phyloP scores from a whole-genome alignment of 768 basidiomycete genomes.

The Suillus spraguei region DNA sequence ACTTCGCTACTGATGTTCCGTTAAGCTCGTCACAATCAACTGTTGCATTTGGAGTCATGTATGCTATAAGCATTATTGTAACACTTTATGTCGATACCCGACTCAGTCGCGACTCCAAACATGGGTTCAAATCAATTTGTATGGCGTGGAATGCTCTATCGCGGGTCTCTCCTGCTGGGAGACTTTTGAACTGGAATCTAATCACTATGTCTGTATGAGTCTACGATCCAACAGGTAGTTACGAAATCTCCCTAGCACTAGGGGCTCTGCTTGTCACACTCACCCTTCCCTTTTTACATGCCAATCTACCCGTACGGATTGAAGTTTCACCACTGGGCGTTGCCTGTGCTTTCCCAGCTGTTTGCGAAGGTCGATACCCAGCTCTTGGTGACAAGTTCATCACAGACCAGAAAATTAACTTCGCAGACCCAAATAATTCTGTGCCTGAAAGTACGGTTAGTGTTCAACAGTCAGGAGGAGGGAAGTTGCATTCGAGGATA shows the following conservation, averaged over 20 bases:
- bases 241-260: slow-evolving; percentile 38
- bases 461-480: slow-evolving; percentile 56
- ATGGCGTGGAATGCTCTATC: slow-evolving; percentile 58
- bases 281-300: slow-evolving; percentile 57
- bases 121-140: slow-evolving; percentile 58
- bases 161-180: slow-evolving; percentile 66
- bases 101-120: slow-evolving; percentile 29
- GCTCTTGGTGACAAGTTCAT: slow-evolving; percentile 63
- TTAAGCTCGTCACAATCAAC: slow-evolving; percentile 54
- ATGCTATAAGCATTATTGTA: slow-evolving; percentile 41
- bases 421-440: slow-evolving; percentile 55
- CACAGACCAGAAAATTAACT: slow-evolving; percentile 40
- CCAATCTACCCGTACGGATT: slow-evolving; percentile 41
- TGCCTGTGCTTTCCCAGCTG: slow-evolving; percentile 67
- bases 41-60: slow-evolving; percentile 43
- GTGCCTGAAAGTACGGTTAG: slow-evolving; percentile 82
- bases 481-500: slow-evolving; percentile 45
- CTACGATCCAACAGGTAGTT: slow-evolving; percentile 12
- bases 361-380: slow-evolving; percentile 43
- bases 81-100: slow-evolving; percentile 41
- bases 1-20: slow-evolving; percentile 53
- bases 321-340: slow-evolving; percentile 57
- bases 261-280: slow-evolving; percentile 45
- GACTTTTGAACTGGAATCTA: slow-evolving; percentile 72
- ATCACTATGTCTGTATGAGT: slow-evolving; percentile 35